phyloP scores from a whole-genome alignment of 768 basidiomycete species.

The Amanita thiersii region DNA sequence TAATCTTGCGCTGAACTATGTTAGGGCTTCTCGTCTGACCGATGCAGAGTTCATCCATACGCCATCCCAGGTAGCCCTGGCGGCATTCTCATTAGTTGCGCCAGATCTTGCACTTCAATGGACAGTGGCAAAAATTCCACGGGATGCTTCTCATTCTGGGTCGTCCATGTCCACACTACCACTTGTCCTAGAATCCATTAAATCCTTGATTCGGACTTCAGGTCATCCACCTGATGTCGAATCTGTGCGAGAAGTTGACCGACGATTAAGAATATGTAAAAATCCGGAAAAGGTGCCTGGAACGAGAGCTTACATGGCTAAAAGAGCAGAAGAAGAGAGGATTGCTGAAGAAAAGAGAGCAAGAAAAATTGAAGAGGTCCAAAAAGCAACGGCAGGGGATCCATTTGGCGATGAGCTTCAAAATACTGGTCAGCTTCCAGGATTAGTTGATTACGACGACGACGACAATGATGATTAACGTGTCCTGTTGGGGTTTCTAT shows the following conservation, averaged over 20 bases:
- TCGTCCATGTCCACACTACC: constrained; percentile 23
- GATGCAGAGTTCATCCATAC: constrained; percentile 89
- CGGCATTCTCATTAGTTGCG: constrained; percentile 60
- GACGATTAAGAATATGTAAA: constrained; percentile 78
- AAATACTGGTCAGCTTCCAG: constrained; percentile 20
- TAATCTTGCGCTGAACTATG: constrained; percentile 54
- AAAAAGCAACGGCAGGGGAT: constrained; percentile 44
- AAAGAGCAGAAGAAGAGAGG: constrained; percentile 64
- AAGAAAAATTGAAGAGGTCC: constrained; percentile 46
- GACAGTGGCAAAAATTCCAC: constrained; percentile 33
- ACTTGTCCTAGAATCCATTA: constrained; percentile 42
- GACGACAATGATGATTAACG: constrained; percentile 36
- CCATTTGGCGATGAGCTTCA: constrained; percentile 60
- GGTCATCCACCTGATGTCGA: constrained; percentile 72
- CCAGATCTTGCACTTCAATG: constrained; percentile 56
- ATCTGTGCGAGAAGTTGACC: constrained; percentile 82
- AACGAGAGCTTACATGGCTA: constrained; percentile 72
- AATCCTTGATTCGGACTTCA: constrained; percentile 40
- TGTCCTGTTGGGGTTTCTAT: constrained; percentile 10
- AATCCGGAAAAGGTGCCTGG: constrained; percentile 95
- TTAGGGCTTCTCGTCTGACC: constrained; percentile 78
- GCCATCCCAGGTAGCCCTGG: constrained; percentile 90
- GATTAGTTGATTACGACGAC: constrained; percentile 51
- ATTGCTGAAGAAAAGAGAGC: constrained; percentile 62
- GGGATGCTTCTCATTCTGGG: constrained; percentile 11